A percentile compares a stretch with the other conserved stretches of the same genome.
phyloP scores from a whole-genome alignment of 1,139 yeast species.

The Hanseniaspora uvarum region DNA sequence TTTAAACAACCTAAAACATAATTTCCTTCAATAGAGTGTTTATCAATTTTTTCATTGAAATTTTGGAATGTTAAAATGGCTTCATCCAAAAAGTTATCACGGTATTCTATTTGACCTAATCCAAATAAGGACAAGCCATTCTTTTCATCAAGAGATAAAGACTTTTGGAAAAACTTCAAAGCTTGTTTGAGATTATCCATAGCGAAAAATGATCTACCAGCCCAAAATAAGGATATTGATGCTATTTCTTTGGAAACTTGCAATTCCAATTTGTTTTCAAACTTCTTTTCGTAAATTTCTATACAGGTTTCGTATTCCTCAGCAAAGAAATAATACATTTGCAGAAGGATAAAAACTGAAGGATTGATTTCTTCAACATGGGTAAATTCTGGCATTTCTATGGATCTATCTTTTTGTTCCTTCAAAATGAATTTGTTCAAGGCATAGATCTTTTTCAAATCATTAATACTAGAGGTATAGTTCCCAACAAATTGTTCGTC shows the following conservation, averaged over 20 bases:
- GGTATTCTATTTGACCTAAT: conserved; percentile 72
- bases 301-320: conserved; percentile 49
- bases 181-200: conserved; percentile 54
- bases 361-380: conserved; percentile 25
- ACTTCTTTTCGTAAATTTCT: conserved; percentile 45
- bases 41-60: conserved; percentile 55
- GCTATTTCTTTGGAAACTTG: conserved; percentile 35
- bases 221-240: conserved; percentile 80
- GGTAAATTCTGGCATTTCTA: conserved; percentile 15
- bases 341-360: conserved; percentile 40
- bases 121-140: conserved; percentile 69
- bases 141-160: conserved; percentile 51
- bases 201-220: conserved; percentile 64
- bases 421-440: conserved; percentile 23
- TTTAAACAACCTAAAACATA: conserved; percentile 69
- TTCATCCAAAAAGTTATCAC: conserved; percentile 67
- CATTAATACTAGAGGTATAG: conserved; percentile 39
- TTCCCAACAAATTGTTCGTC: conserved; percentile 49
- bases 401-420: conserved; percentile 12
- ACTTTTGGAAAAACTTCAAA: conserved; percentile 60
- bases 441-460: conserved; percentile 28
- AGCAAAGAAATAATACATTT: conserved; percentile 51
- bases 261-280: conserved; percentile 23
- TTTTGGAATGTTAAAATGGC: conserved; percentile 78
- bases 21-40: conserved; percentile 56